Evolutionary conservation across 257 asterid genomes (phyloP).

Genomic region (Rubia yunnanensis): DNA sequence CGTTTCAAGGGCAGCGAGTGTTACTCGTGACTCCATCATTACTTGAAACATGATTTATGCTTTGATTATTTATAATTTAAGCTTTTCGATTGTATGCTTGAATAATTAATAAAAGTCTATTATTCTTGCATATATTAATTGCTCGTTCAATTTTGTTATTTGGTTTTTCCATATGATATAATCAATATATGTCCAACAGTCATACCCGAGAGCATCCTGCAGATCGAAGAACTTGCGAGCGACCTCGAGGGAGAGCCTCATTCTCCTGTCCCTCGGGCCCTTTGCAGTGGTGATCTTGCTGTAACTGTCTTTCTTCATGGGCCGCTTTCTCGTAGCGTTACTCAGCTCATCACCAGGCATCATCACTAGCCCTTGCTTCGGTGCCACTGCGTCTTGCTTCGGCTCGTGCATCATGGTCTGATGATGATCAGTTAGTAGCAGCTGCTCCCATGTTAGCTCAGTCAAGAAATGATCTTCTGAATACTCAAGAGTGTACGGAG

Average conservation of each 20-base stretch:
- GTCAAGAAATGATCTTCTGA: slow-evolving; percentile 25
- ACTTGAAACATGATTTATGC: too few relatives aligned
- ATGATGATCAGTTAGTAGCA: neutral
- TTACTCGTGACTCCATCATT: too few relatives aligned
- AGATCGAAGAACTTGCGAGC: slow-evolving; percentile 51
- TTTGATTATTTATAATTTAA: too few relatives aligned
- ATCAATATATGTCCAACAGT: too few relatives aligned
- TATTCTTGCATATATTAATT: too few relatives aligned
- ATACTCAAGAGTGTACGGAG: slow-evolving; percentile 30
- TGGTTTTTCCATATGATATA: too few relatives aligned
- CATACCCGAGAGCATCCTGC: slow-evolving; percentile 60
- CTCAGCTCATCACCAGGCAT: neutral
- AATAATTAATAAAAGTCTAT: too few relatives aligned
- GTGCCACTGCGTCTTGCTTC: too few relatives aligned
- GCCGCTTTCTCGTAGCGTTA: slow-evolving; percentile 13
- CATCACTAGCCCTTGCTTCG: neutral
- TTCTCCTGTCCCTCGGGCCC: slow-evolving; percentile 68
- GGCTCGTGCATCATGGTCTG: neutral
- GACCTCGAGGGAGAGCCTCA: slow-evolving; percentile 57
- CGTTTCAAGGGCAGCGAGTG: too few relatives aligned
- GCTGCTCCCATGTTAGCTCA: slow-evolving; percentile 19
- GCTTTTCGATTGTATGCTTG: too few relatives aligned
- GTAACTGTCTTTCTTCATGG: slow-evolving; percentile 56
- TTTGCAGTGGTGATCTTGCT: slow-evolving; percentile 64
- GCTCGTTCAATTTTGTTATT: too few relatives aligned